A percentile compares a stretch with the other conserved stretches of the same genome.
phyloP scores from a whole-genome alignment of 805 yeast species.

The Torulaspora delbrueckii region DNA sequence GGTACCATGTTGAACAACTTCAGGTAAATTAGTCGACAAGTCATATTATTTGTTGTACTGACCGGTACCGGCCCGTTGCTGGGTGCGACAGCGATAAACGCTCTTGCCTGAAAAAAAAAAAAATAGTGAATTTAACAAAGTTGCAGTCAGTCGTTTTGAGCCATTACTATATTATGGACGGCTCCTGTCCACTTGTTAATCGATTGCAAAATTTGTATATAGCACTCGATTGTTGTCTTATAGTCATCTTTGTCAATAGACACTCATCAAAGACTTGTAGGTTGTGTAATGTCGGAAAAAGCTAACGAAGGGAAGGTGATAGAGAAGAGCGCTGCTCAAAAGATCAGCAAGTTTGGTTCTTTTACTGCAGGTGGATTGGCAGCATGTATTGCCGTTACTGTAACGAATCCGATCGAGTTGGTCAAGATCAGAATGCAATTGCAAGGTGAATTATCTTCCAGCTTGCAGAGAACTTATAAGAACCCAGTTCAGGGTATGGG shows the following conservation, averaged over 20 bases:
- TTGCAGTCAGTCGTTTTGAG: slow-evolving; percentile 1
- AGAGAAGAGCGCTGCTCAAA: slow-evolving; percentile 48
- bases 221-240: neutral
- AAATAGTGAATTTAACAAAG: slow-evolving; percentile 2
- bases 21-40: slow-evolving; percentile 12
- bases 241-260: neutral
- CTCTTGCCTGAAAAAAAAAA: neutral
- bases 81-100: slow-evolving; percentile 1
- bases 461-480: slow-evolving; percentile 55
- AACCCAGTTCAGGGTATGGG: slow-evolving; percentile 82
- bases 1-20: slow-evolving; percentile 27
- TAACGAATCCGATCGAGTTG: slow-evolving; percentile 92
- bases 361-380: slow-evolving; percentile 89
- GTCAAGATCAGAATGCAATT: slow-evolving; percentile 95
- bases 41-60: neutral
- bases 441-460: slow-evolving; percentile 78
- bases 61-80: slow-evolving; percentile 14
- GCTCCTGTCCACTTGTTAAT: neutral
- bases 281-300: slow-evolving; percentile 11
- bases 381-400: slow-evolving; percentile 96
- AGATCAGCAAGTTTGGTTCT: slow-evolving; percentile 66
- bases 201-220: neutral
- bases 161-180: slow-evolving; percentile 1
- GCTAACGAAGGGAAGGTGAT: slow-evolving; percentile 10
- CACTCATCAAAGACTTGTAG: neutral